Evolutionary conservation across 176 grass and related monocot genomes (phyloP).

Genomic region (Cenchrus americanus): DNA sequence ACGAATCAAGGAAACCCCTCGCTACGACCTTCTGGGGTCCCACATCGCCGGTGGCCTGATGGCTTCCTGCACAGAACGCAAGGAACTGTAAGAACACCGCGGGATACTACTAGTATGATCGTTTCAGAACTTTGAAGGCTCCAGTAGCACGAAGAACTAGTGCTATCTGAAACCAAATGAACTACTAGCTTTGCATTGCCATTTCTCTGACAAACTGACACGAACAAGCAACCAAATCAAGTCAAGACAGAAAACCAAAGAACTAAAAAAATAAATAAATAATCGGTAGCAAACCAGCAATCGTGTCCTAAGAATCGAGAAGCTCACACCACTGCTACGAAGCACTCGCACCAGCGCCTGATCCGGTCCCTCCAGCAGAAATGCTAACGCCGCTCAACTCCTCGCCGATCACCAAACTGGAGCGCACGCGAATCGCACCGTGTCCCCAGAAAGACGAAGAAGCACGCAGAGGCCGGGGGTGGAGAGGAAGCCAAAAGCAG

Average conservation of each 20-base stretch:
- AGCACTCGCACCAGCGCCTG: not conserved
- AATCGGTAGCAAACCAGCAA: not conserved
- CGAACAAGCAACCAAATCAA: constrained; percentile 25
- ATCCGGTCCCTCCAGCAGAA: not conserved
- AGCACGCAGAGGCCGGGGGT: not conserved
- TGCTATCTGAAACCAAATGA: constrained; percentile 28
- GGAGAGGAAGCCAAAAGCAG: not conserved
- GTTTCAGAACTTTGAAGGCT: constrained; percentile 19
- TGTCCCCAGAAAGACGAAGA: not conserved
- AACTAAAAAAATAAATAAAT: constrained; percentile 19
- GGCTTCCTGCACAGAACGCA: constrained; percentile 35
- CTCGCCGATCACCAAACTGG: constrained; percentile 18
- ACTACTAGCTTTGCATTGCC: constrained; percentile 22
- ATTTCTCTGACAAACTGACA: constrained; percentile 40
- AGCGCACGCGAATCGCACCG: constrained; percentile 30
- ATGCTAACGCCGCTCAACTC: constrained; percentile 9
- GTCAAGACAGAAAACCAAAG: not conserved
- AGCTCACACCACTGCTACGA: not conserved
- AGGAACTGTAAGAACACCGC: constrained; percentile 25
- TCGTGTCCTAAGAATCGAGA: constrained; percentile 13
- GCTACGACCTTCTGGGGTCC: constrained; percentile 31
- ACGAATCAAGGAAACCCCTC: constrained; percentile 1
- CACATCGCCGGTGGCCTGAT: constrained; percentile 30
- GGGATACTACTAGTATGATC: not conserved
- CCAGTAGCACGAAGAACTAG: not conserved